phyloP scores from a whole-genome alignment of 208 protist species.

The Wallacemonas rigidus region DNA sequence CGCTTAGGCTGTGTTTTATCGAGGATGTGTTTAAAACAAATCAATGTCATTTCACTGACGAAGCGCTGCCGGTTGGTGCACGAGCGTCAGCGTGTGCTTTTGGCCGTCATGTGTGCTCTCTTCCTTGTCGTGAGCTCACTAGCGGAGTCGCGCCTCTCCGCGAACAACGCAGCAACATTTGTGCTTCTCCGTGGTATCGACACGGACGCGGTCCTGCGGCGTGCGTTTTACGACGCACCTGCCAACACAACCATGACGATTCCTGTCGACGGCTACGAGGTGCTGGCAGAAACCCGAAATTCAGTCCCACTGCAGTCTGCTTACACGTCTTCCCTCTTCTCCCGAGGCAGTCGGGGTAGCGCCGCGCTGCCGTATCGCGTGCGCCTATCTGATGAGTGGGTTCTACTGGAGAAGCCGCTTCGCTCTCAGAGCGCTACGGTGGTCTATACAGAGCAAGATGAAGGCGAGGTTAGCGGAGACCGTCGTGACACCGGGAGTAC shows the following conservation, averaged over 20 bases:
- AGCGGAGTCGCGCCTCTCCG: not conserved
- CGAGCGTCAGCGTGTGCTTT: not conserved
- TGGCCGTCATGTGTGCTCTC: not conserved
- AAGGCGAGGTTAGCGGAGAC: too few relatives aligned
- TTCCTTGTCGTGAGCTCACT: not conserved
- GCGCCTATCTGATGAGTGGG: slow-evolving; percentile 73
- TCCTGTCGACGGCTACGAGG: slow-evolving; percentile 26
- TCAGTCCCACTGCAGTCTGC: not conserved
- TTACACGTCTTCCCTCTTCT: slow-evolving; percentile 6
- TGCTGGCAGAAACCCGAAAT: slow-evolving; percentile 3
- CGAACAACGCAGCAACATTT: slow-evolving; percentile 40
- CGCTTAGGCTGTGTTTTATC: not conserved
- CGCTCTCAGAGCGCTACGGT: not conserved
- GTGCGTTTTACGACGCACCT: slow-evolving; percentile 55
- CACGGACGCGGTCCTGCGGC: slow-evolving; percentile 27
- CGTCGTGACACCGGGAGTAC: not conserved
- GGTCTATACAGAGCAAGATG: slow-evolving; percentile 18
- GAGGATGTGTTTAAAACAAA: not conserved
- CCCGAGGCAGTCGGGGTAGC: not conserved
- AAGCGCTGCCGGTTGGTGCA: not conserved
- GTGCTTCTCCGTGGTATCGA: slow-evolving; percentile 43
- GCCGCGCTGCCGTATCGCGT: slow-evolving; percentile 38
- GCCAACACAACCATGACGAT: slow-evolving; percentile 29
- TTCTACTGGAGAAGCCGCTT: slow-evolving; percentile 55
- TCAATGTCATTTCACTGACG: too few relatives aligned